Base-by-base conservation (phyloP, 163 green algal genomes). In the Scenedesmus sp. region DNA sequence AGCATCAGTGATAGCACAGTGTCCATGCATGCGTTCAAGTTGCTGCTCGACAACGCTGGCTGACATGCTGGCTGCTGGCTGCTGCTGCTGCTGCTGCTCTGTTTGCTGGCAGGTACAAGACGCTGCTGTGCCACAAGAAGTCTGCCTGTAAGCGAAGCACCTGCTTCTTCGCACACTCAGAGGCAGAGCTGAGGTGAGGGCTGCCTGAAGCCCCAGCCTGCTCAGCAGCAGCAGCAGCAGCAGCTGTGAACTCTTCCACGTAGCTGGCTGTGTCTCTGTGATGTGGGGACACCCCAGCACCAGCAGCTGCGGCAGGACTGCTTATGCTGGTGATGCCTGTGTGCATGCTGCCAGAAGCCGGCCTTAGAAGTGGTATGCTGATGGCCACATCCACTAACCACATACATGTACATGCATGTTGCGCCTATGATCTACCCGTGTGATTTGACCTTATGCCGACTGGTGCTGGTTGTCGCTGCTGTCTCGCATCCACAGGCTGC, bases 101-200 rank as follows among this genome's bases (percentile, higher is more conserved):
- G 49, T 5, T 61, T 33, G 15, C 42, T 1, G 93, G 92, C 56
- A 95, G 96, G 88, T 98, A 97, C 91, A 94, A 96, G 86, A 99
- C 96, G 0, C 96, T 98, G 95, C 93, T 98, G 76, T 99, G 97
- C 95, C 97, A 97, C 92, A 96, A 98, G 80, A 95, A 94, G 4
- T 72, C 89, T 10, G 85, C 59, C 43, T 99, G 97, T 93, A 95
- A 93, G 86, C 92, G 97, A 2, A 93, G 93, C 49, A 95, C 98
- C 35, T 91, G 87, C 78, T 90, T 90, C 70, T 90, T 90, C 24
- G 86, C 86, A 30, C 86, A 90, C 40, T 73, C 81, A 42, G 81
- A 86, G 46, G 30, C 44, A 65, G 79, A 51, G 46, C 30, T 40
- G 79, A 49, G 30, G 42, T 61, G 37, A 83, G 40, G 15, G 20